Base-by-base conservation (phyloP, 106 monocot genomes). In the Amphibolis antarctica region DNA sequence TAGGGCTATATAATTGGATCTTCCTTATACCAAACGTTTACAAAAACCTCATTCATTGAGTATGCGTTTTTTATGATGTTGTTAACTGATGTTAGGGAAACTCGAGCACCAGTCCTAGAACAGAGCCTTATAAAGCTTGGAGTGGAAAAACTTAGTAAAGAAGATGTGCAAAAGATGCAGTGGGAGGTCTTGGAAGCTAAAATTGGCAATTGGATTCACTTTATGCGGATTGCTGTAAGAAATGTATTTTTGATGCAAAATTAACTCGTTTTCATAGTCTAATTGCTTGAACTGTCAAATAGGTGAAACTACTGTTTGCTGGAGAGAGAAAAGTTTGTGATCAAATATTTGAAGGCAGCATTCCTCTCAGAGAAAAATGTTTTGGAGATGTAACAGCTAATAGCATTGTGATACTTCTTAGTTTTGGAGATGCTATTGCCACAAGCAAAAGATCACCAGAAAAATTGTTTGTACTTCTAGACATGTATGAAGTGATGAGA, bases 401-500 rank as follows among this genome's bases (percentile, higher is more conserved):
- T 54, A 94, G 94, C 72, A 63, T 89, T 1, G 22, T 71, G 18
- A 82, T 82, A 68, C 89, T 94, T 53, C 75, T 94, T 59, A 94
- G 94, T 74, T 94, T 94, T 81, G 94, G 94, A 47, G 94, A 94
- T 28, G 89, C 94, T 59, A 82, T 94, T 66, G 94, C 94, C 25
- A 86, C 76, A 66, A 89, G 89, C 64, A 94, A 89, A 78, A 75
- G 94, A 28, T 94, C 89, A 25, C 94, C 94, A 29, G 89, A 94
- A 66, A 94, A 89, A 66, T 72, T 94, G 66, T 94, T 94, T 71
- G 94, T 94, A 19, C 85, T 94, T 72, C 75, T 94, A 24, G 94
- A 94, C 71, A 94, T 94, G 94, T 94, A 86, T 74, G 94, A 94
- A 80, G 77, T 86, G 65, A 86, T 94, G 94, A 86, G 75, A 45